Percentiles rank a stretch among this genome's conserved stretches.
Evolutionary conservation across 768 basidiomycete genomes (phyloP).

Genomic region (Dentipellis fragilis): DNA sequence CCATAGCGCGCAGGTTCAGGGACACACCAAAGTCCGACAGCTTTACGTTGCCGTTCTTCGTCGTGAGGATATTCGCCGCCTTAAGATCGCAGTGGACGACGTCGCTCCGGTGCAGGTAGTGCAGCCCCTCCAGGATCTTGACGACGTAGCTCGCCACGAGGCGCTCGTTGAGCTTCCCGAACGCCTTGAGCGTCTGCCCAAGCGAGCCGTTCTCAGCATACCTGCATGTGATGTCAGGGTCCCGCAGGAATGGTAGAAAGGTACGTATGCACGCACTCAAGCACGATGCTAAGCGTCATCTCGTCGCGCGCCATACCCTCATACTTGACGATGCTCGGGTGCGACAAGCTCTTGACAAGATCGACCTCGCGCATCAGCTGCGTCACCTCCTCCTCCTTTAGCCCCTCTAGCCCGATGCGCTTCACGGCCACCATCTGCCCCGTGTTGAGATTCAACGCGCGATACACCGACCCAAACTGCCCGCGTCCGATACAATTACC

Average conservation of each 20-base stretch:
- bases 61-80: conserved; percentile 97
- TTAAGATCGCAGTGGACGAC: conserved; percentile 98
- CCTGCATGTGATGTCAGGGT: conserved; percentile 32
- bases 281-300: conserved; percentile 81
- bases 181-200: conserved; percentile 85
- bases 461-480: conserved; percentile 94
- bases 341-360: conserved; percentile 79
- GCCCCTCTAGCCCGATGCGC: conserved; percentile 80
- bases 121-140: conserved; percentile 91
- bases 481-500: conserved; percentile 96
- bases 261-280: conserved; percentile 59
- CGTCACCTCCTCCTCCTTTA: conserved; percentile 83
- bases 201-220: conserved; percentile 96
- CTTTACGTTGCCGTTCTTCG: conserved; percentile 96
- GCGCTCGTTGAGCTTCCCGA: conserved; percentile 86
- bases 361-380: conserved; percentile 94
- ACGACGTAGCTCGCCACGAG: conserved; percentile 90
- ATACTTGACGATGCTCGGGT: conserved; percentile 96
- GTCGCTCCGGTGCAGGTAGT: conserved; percentile 83
- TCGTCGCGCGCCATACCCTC: conserved; percentile 91
- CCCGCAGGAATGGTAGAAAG: conserved; percentile 6
- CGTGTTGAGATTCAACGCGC: conserved; percentile 86
- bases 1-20: conserved; percentile 87
- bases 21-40: conserved; percentile 97
- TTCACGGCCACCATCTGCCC: conserved; percentile 99